Evolutionary conservation across 1,139 yeast genomes (phyloP), one percentile per base, ranked within the genome.

Genomic region (Hemisphaericaspora subhashii): DNA sequence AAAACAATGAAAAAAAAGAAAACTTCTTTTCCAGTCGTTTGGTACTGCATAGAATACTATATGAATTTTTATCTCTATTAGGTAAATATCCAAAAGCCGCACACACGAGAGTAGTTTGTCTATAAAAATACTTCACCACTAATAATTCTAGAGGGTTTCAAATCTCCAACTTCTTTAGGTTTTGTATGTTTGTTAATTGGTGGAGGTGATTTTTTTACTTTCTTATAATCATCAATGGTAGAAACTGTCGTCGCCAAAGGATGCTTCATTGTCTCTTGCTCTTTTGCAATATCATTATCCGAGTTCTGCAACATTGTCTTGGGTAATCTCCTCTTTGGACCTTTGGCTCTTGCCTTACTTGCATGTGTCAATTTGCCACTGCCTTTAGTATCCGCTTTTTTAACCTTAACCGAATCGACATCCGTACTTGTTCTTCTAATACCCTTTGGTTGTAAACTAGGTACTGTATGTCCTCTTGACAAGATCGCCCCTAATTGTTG

Each of bases 241-340:
- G 26, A 5, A n/a, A 20, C 20, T 31, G 26, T 14, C 15, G 28
- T 14, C 29, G 9, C 31, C 15, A 11, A 29, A 31, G 23, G 22
- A n/a, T n/a, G n/a, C n/a, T n/a, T n/a, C n/a, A n/a, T 31, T 14
- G 23, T 20, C 13, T 14, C 14, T n/a, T 32, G 13, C 17, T 26
- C 28, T 31, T 36, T 12, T 15, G 34, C 24, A 10, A 39, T 33
- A 20, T 29, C 26, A 12, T 37, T 27, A 11, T 12, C 26, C 18
- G 33, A 6, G 4, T 27, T 17, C 22, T 31, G 26, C 27, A 12
- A 40, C 31, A 56, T 41, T 5, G 31, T 49, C 42, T 67, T 72
- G 0, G 95, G 95, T 27, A 81, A 70, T 46, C 85, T 72, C 53
- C 95, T 68, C 55, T 76, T 82, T 2, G 95, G 95, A 0, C 95